phyloP scores from a whole-genome alignment of 2,329 filamentous ascomycete genomes.

The Alternaria hordeiaustralica region DNA sequence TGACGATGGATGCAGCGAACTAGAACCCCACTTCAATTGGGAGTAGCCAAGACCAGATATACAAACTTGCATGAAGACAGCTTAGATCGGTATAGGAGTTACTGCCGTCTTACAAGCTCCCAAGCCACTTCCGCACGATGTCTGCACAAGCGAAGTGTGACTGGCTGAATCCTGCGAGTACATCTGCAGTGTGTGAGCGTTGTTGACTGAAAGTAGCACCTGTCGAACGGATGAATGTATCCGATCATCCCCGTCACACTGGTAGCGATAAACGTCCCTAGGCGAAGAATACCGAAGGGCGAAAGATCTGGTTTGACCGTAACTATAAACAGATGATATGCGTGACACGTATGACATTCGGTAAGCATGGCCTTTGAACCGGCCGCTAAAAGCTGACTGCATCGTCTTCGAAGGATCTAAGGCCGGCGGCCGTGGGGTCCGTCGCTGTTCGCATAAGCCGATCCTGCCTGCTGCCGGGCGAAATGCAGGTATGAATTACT shows the following conservation, averaged over 20 bases:
- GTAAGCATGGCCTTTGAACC: slow-evolving; percentile 21
- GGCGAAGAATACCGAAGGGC: background rate
- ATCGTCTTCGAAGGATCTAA: slow-evolving; percentile 27
- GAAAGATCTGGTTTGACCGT: background rate
- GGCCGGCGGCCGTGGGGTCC: slow-evolving; percentile 29
- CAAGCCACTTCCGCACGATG: background rate
- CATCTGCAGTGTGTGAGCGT: background rate
- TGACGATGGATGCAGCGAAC: background rate
- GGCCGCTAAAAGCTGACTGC: slow-evolving; percentile 46
- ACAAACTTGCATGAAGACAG: background rate
- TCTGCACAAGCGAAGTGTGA: background rate
- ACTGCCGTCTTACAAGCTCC: background rate
- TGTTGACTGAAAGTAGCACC: background rate
- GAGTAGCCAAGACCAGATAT: background rate
- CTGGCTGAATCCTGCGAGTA: background rate
- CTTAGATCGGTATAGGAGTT: background rate
- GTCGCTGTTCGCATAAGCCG: slow-evolving; percentile 21
- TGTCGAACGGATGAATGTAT: background rate
- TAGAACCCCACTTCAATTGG: background rate
- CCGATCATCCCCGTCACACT: background rate
- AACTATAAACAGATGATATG: background rate
- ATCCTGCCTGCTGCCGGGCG: slow-evolving; percentile 17
- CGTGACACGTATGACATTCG: slow-evolving; percentile 8
- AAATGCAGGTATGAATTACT: slow-evolving; percentile 1
- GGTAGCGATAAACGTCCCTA: background rate